Conservation (phyloP, 164 flowering plant genomes). For the Vitis rotundifolia region DNA sequence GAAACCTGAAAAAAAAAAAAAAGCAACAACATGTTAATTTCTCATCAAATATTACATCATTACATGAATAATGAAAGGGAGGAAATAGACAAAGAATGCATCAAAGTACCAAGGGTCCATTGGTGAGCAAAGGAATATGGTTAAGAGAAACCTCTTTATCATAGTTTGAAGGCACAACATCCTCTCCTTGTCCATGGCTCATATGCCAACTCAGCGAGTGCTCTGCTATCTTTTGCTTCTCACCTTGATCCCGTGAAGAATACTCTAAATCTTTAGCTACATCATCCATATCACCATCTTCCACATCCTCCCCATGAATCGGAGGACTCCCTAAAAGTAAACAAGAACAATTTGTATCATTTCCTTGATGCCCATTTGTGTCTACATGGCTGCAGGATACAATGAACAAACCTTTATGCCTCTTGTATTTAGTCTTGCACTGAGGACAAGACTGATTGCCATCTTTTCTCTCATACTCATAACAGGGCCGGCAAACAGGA, state of each 20-base stretch:
- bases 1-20: constrained; percentile 13
- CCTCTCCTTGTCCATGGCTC: constrained; percentile 14
- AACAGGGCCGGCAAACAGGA: constrained; percentile 37
- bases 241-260: not conserved
- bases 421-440: constrained; percentile 37
- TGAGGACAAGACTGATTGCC: constrained; percentile 36
- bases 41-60: not conserved
- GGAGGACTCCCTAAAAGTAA: constrained; percentile 20
- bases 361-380: no score
- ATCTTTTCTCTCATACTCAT: constrained; percentile 34
- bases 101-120: constrained; percentile 14
- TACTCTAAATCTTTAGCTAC: not conserved
- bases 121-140: constrained; percentile 16
- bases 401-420: constrained; percentile 25
- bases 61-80: no score
- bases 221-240: constrained; percentile 8
- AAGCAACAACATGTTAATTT: not conserved
- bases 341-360: not conserved
- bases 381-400: not conserved
- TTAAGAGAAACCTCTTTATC: constrained; percentile 26
- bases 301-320: constrained; percentile 16
- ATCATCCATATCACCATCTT: constrained; percentile 11
- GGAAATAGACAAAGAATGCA: not conserved
- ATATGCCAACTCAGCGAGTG: constrained; percentile 14
- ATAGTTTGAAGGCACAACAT: constrained; percentile 14